Percentiles rank a stretch among this genome's conserved stretches.
These are phyloP conservation scores for Hydnomerulius pinastri DNA, from an alignment of 768 basidiomycete species.

Conservation along the genomic window DNA sequence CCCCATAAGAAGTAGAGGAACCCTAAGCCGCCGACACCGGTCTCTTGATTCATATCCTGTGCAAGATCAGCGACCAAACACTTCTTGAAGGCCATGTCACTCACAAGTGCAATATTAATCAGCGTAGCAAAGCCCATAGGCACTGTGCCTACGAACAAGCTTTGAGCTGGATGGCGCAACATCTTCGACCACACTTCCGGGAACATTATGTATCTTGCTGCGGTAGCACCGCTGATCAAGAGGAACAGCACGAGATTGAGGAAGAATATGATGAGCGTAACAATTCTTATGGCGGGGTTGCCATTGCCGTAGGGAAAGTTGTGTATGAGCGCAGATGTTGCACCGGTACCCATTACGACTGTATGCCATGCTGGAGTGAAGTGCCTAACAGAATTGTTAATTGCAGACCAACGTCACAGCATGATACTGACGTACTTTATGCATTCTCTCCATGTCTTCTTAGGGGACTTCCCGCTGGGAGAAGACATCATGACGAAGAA, in stretches of 20 bases:
- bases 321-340: slow-evolving; percentile 40
- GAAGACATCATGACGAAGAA: slow-evolving; percentile 17
- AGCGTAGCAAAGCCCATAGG: slow-evolving; percentile 49
- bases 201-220: slow-evolving; percentile 43
- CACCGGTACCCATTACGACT: slow-evolving; percentile 50
- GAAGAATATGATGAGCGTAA: slow-evolving; percentile 40
- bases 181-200: slow-evolving; percentile 46
- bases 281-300: slow-evolving; percentile 32
- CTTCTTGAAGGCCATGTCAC: slow-evolving; percentile 6
- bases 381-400: slow-evolving; percentile 30
- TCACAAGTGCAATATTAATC: slow-evolving; percentile 41
- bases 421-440: slow-evolving; percentile 30
- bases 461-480: slow-evolving; percentile 19
- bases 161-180: slow-evolving; percentile 47
- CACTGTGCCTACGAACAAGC: slow-evolving; percentile 44
- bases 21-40: slow-evolving; percentile 35
- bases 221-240: slow-evolving; percentile 32
- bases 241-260: slow-evolving; percentile 44
- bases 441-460: slow-evolving; percentile 39
- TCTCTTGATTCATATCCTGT: slow-evolving; percentile 36
- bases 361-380: slow-evolving; percentile 52
- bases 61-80: background rate
- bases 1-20: slow-evolving; percentile 48
- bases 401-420: background rate
- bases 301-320: slow-evolving; percentile 44